Conservation (phyloP, 805 yeast species). For the Starmerella asiatica region DNA sequence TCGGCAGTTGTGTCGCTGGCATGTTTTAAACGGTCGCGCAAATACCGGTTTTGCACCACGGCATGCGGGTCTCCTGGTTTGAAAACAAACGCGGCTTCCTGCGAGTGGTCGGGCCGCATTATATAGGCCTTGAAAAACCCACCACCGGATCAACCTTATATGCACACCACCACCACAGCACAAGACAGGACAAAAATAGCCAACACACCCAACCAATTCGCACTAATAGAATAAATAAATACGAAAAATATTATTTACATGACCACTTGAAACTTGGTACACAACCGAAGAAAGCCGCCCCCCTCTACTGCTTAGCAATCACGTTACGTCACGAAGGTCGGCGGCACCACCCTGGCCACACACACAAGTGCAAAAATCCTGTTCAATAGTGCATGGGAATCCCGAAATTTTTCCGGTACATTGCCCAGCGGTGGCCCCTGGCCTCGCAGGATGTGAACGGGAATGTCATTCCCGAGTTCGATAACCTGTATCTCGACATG, state of each 20-base stretch:
- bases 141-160: no score
- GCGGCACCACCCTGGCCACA: no score
- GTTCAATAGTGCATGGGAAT: constrained; percentile 49
- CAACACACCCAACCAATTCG: no score
- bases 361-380: neutral
- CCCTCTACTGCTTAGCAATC: neutral
- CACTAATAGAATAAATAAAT: no score
- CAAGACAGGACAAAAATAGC: no score
- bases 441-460: constrained; percentile 77
- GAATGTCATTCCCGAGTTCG: constrained; percentile 80
- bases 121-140: no score
- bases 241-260: no score
- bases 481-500: constrained; percentile 91
- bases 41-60: neutral
- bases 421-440: constrained; percentile 98
- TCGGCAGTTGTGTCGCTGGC: neutral
- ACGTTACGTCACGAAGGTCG: neutral
- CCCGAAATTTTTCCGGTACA: constrained; percentile 91
- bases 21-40: constrained; percentile 4
- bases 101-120: constrained; percentile 8
- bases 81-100: constrained; percentile 11
- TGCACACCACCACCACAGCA: no score
- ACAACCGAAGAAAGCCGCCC: neutral
- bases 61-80: constrained; percentile 7
- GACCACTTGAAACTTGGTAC: no score